A percentile compares a stretch with the other conserved stretches of the same genome.
Conservation (phyloP, 2,329 filamentous ascomycete genomes). For the Geosmithia flava region DNA sequence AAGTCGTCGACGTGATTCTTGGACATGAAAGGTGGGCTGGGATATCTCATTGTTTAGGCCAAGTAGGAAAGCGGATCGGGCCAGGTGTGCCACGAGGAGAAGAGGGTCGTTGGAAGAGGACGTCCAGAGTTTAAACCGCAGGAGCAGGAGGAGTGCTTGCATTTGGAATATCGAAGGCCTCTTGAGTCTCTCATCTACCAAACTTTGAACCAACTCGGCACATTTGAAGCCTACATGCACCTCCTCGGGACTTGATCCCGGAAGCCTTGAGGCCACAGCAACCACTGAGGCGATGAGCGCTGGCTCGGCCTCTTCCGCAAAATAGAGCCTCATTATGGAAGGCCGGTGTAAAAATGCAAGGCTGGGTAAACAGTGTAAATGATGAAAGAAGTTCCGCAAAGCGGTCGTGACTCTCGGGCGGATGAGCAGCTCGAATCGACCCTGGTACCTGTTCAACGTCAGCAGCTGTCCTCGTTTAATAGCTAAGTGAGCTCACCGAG, state of each 20-base stretch:
- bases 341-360: slow-evolving; percentile 2
- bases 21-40: background rate
- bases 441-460: background rate
- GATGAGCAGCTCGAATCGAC: background rate
- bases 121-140: slow-evolving; percentile 1
- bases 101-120: background rate
- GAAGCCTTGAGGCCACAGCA: slow-evolving; percentile 1
- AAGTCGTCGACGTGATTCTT: slow-evolving; percentile 2
- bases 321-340: slow-evolving; percentile 1
- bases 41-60: slow-evolving; percentile 1
- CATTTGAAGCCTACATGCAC: slow-evolving; percentile 1
- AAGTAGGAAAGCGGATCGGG: background rate
- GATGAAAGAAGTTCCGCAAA: slow-evolving; percentile 1
- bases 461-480: background rate
- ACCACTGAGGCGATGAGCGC: background rate
- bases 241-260: background rate
- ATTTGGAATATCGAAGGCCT: background rate
- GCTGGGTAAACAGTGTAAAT: slow-evolving; percentile 1
- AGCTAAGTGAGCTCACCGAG: background rate
- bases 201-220: background rate
- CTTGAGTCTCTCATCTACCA: background rate
- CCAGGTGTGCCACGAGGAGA: background rate
- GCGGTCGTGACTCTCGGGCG: background rate
- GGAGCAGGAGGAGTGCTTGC: background rate
- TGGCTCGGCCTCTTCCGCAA: background rate